These are phyloP conservation scores for Sideroxylon spinosum DNA, from an alignment of 179 eudicot genomes.

Conservation along the genomic window DNA sequence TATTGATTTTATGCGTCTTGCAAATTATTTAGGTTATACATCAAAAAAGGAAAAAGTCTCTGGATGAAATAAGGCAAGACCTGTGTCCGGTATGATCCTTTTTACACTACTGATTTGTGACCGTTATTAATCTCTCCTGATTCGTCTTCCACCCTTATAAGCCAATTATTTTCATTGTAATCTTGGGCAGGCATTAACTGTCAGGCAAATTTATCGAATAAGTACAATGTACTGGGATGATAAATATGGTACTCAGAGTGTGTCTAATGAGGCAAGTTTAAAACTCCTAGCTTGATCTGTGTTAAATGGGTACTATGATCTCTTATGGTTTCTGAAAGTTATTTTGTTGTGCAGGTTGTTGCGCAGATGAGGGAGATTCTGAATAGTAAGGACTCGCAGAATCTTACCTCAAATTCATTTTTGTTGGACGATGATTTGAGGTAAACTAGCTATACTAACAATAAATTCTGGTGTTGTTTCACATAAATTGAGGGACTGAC, in stretches of 20 bases:
- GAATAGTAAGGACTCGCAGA: constrained; percentile 87
- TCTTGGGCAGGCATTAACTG: constrained; percentile 72
- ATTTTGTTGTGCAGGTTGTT: constrained; percentile 66
- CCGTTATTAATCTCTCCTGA: constrained; percentile 3
- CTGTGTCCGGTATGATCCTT: constrained; percentile 78
- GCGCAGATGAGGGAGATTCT: constrained; percentile 92
- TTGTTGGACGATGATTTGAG: constrained; percentile 96
- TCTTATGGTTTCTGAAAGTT: constrained; percentile 2
- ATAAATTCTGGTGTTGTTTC: neutral
- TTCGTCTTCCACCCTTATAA: neutral
- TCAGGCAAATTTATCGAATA: constrained; percentile 93
- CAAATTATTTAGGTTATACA: constrained; percentile 68
- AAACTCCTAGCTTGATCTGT: constrained; percentile 6
- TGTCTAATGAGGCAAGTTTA: constrained; percentile 83
- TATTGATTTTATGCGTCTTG: constrained; percentile 15
- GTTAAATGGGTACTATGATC: neutral
- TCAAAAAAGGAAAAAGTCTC: constrained; percentile 92
- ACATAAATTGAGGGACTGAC: neutral
- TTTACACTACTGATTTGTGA: neutral
- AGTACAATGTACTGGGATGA: constrained; percentile 99
- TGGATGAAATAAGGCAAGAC: constrained; percentile 92
- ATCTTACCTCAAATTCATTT: constrained; percentile 89
- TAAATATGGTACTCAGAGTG: constrained; percentile 97
- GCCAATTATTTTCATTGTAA: neutral
- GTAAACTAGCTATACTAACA: constrained; percentile 24